These are phyloP conservation scores for Globisporangium splendens DNA, from an alignment of 352 stramenopile genomes.

Conservation along the genomic window DNA sequence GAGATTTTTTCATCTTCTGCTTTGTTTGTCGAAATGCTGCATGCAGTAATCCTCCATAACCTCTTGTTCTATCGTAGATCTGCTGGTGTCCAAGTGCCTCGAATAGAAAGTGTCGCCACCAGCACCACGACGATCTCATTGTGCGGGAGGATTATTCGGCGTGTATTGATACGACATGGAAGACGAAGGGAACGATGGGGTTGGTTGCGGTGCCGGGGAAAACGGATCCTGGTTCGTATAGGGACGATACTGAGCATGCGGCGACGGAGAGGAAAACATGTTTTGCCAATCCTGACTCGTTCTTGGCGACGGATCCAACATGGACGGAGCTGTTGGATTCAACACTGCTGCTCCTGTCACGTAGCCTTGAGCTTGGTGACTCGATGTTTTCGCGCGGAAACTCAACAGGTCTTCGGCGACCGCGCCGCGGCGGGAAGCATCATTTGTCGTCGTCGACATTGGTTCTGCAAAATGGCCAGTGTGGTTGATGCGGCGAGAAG, in stretches of 20 bases:
- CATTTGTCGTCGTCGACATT: not conserved
- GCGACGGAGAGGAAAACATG: not conserved
- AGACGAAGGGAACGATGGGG: not conserved
- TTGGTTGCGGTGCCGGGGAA: not conserved
- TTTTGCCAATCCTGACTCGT: not conserved
- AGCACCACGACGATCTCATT: not conserved
- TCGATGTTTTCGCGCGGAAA: not conserved
- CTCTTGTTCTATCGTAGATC: not conserved
- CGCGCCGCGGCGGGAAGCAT: not conserved
- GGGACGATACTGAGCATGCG: not conserved
- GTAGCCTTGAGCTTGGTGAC: not conserved
- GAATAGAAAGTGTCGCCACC: not conserved
- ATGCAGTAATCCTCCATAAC: not conserved
- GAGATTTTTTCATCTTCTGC: not conserved
- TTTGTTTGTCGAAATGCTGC: not conserved
- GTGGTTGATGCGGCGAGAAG: not conserved
- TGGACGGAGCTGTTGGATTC: not conserved
- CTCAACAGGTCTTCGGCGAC: conserved; percentile 4
- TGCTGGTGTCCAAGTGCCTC: not conserved
- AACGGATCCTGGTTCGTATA: not conserved
- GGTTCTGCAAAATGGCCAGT: not conserved
- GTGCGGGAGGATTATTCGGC: not conserved
- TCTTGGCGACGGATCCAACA: not conserved
- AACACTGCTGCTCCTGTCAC: not conserved
- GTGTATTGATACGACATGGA: not conserved